phyloP scores from a whole-genome alignment of 768 basidiomycete genomes.

The Suillus lakei region DNA sequence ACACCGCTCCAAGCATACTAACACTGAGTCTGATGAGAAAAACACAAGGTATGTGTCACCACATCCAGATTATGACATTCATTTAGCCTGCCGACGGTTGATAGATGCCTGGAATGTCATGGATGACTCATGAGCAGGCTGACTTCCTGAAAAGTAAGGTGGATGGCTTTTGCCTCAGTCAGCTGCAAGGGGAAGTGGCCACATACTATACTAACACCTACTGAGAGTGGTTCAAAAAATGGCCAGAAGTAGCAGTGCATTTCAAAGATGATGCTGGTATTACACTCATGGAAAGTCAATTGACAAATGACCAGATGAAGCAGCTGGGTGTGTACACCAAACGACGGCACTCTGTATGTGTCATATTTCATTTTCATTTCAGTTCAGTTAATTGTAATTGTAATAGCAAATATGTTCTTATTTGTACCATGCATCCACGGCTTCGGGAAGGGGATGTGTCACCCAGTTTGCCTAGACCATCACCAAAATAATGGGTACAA shows the following conservation, averaged over 20 bases:
- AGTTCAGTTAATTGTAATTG: not conserved
- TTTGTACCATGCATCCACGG: not conserved
- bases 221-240: not conserved
- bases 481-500: not conserved
- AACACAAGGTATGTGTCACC: not conserved
- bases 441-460: not conserved
- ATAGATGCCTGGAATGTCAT: not conserved
- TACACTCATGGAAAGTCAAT: not conserved
- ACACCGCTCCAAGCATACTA: not conserved
- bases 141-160: not conserved
- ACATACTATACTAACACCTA: not conserved
- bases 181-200: not conserved
- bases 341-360: not conserved
- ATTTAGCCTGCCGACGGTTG: not conserved
- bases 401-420: not conserved
- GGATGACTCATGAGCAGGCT: not conserved
- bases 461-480: not conserved
- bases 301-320: not conserved
- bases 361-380: not conserved
- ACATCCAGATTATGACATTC: not conserved
- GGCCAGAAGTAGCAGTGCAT: not conserved
- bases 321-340: not conserved
- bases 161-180: not conserved
- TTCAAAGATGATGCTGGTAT: not conserved
- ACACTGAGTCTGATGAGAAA: not conserved